These are phyloP conservation scores for Sicyos edulis DNA, from an alignment of 306 rosid species.

Conservation along the genomic window DNA sequence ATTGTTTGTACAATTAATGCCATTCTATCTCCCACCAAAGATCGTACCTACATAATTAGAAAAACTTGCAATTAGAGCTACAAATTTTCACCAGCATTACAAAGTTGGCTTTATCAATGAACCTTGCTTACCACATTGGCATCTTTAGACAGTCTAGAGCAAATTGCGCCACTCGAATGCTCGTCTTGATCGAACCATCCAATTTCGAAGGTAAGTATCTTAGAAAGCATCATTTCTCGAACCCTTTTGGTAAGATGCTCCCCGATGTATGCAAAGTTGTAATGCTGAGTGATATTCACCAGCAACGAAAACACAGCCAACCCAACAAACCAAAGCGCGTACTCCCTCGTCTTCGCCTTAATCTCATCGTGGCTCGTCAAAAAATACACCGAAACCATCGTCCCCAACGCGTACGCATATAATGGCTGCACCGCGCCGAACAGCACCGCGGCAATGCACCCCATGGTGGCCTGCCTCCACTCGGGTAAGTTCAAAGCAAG, in stretches of 20 bases:
- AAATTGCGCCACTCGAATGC: slow-evolving; percentile 74
- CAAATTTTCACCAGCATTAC: no score
- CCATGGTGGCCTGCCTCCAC: slow-evolving; percentile 69
- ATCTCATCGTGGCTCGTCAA: slow-evolving; percentile 66
- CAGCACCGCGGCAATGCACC: slow-evolving; percentile 54
- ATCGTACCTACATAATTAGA: slow-evolving; percentile 52
- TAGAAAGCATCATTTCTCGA: slow-evolving; percentile 69
- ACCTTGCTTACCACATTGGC: slow-evolving; percentile 71
- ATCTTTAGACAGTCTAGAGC: slow-evolving; percentile 79
- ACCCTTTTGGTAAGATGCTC: slow-evolving; percentile 73
- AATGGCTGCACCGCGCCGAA: slow-evolving; percentile 72
- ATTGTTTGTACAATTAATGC: slow-evolving; percentile 65
- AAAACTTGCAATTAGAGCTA: no score
- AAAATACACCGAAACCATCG: slow-evolving; percentile 69
- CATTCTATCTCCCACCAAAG: slow-evolving; percentile 79
- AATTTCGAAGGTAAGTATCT: slow-evolving; percentile 76
- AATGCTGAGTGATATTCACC: slow-evolving; percentile 58
- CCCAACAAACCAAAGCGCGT: slow-evolving; percentile 48
- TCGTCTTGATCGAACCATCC: slow-evolving; percentile 87
- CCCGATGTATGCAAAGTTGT: slow-evolving; percentile 84
- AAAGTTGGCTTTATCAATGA: not conserved
- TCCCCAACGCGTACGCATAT: slow-evolving; percentile 63
- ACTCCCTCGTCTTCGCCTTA: slow-evolving; percentile 42
- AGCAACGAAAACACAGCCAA: slow-evolving; percentile 47
- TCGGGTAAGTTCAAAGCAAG: slow-evolving; percentile 62